Base-by-base conservation (phyloP, 192 early-diverging fungal genomes). In the Entophlyctis luteolus region DNA sequence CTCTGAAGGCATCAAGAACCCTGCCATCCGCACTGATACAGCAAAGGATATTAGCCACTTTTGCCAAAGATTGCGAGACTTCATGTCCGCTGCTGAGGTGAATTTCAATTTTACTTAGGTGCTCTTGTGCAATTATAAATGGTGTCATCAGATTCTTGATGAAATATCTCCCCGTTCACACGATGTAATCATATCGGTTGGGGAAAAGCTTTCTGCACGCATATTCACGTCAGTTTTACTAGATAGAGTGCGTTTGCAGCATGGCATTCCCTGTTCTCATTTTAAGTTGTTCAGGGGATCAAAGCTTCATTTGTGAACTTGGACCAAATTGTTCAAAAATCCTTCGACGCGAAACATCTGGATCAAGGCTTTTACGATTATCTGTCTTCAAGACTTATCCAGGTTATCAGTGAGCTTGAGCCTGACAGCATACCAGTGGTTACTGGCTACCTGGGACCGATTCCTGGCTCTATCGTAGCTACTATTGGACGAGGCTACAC, bases 301-400 rank as follows among this genome's bases (percentile, higher is more conserved):
- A 79, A 90, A 59, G 85, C 95, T 5, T 80, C 81, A 55, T 97
- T 91, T 78, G 81, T 99, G 45, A 91, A 89, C 71, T 79, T 97
- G 12, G 93, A 93, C 49, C 90, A 91, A 69, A 82, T 93, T 35
- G 84, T 97, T 31, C 27, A 63, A 14, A 77, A 86, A 42, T 74
- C 87, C 33, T 99, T 95, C 77, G 90, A 94, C 34, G 72, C 83
- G 20, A 84, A 84, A 59, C 75, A 81, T 35, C 72, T 98, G 18
- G 92, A 93, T 72, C 96, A 99, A 79, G 78, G 79, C n/a, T 99
- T 99, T 73, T 99, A 99, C 66, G 93, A 99, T 72, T 94, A 97
- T 67, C 70, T 99, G 29, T 74, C 91, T 5, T 59, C 80, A 48
- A 78, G 83, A 2, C 80, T 99, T 62, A 84, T 85, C 6, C 71